A percentile compares a stretch with the other conserved stretches of the same genome.
Conservation (phyloP, 169 alveolate genomes). For the Besnoitia besnoiti region DNA sequence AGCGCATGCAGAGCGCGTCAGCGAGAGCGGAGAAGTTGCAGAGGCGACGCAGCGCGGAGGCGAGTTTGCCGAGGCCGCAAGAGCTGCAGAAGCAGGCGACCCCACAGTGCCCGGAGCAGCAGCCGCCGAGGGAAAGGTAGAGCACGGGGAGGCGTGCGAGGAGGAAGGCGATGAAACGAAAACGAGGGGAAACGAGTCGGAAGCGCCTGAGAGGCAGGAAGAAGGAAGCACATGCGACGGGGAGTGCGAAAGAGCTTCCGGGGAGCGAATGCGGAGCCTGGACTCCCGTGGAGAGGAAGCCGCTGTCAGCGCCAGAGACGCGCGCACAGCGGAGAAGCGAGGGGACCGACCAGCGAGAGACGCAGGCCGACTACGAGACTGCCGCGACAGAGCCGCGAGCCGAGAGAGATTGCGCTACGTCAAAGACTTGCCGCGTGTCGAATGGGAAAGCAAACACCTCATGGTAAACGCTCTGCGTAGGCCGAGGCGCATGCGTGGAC, state of each 20-base stretch:
- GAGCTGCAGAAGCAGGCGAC: too few species aligned
- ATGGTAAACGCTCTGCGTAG: not conserved
- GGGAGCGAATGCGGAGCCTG: not conserved
- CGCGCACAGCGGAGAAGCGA: not conserved
- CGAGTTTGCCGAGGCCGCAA: too few species aligned
- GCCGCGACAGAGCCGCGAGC: not conserved
- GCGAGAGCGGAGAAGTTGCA: not conserved
- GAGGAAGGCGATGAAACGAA: not conserved
- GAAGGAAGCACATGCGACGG: not conserved
- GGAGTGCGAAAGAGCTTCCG: not conserved
- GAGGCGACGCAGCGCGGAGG: not conserved
- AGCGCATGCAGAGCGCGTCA: too few species aligned
- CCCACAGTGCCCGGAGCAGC: too few species aligned
- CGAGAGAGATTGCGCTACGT: not conserved
- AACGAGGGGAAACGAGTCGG: not conserved
- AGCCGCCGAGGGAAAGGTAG: too few species aligned
- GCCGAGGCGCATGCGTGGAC: not conserved
- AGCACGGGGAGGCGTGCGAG: not conserved
- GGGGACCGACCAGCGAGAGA: not conserved
- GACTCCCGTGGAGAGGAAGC: not conserved
- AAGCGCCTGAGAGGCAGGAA: not conserved
- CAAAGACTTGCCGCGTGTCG: not conserved
- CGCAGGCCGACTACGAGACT: too few species aligned
- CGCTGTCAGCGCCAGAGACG: too few species aligned
- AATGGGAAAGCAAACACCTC: not conserved